These are phyloP conservation scores for Delonix regia DNA, from an alignment of 306 rosid species.

Conservation along the genomic window DNA sequence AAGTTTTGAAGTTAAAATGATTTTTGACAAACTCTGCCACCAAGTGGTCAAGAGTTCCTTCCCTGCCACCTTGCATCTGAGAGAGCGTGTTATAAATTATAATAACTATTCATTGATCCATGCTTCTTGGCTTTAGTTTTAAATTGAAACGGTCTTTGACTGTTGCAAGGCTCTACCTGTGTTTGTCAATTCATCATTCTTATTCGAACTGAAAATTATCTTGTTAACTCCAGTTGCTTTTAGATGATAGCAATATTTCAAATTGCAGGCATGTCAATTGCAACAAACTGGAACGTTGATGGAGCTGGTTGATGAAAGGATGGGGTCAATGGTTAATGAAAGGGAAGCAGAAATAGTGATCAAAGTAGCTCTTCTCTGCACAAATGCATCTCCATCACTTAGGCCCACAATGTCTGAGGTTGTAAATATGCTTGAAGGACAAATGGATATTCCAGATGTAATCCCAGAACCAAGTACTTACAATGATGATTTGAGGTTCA, in stretches of 20 bases:
- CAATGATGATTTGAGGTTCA: conserved; percentile 66
- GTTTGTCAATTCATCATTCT: neutral
- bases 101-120: neutral
- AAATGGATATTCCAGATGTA: conserved; percentile 46
- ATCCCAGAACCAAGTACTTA: conserved; percentile 51
- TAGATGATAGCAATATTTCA: neutral
- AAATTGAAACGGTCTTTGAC: neutral
- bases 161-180: neutral
- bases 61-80: neutral
- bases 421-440: conserved; percentile 72
- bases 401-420: conserved; percentile 80
- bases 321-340: conserved; percentile 45
- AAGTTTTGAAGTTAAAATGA: neutral
- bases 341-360: conserved; percentile 61
- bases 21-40: neutral
- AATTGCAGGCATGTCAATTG: conserved; percentile 67
- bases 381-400: conserved; percentile 59
- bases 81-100: neutral
- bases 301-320: conserved; percentile 63
- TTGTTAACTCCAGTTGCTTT: neutral
- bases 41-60: neutral
- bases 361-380: conserved; percentile 64
- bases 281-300: conserved; percentile 51
- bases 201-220: neutral
- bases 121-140: neutral